A percentile compares a stretch with the other conserved stretches of the same genome.
Evolutionary conservation across 2,329 filamentous ascomycete species (phyloP).

Genomic region (Nothomitra cinnamomea): DNA sequence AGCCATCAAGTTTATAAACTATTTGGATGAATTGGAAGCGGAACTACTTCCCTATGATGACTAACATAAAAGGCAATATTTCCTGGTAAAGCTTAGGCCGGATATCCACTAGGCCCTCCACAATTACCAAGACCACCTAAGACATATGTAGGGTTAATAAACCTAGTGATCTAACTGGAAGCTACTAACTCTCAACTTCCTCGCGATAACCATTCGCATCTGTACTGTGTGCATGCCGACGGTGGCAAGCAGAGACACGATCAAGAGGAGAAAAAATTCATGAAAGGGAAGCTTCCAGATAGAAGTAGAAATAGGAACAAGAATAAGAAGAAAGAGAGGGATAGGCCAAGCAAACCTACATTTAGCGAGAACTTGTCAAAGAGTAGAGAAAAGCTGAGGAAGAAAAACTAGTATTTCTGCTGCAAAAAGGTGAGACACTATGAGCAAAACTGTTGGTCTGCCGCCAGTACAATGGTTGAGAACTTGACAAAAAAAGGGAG

Average conservation of each 20-base stretch:
- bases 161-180: background rate
- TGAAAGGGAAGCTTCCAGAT: too few relatives aligned
- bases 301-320: too few relatives aligned
- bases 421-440: background rate
- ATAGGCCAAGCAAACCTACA: too few relatives aligned
- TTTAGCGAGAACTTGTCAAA: too few relatives aligned
- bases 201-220: background rate
- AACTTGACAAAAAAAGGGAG: background rate
- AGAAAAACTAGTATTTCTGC: background rate
- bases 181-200: background rate
- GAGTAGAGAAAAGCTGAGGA: background rate
- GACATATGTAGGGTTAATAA: background rate
- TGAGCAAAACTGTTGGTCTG: background rate
- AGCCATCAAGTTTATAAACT: background rate
- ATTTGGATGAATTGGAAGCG: background rate
- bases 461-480: background rate
- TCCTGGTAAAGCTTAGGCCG: background rate
- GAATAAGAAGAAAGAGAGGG: too few relatives aligned
- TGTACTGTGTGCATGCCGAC: background rate
- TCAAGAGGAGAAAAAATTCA: background rate
- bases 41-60: background rate
- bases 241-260: background rate
- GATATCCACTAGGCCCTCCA: background rate
- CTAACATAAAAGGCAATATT: background rate
- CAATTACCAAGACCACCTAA: background rate